Conservation (phyloP, 169 alveolate genomes). For the Plasmodium gonderi region DNA sequence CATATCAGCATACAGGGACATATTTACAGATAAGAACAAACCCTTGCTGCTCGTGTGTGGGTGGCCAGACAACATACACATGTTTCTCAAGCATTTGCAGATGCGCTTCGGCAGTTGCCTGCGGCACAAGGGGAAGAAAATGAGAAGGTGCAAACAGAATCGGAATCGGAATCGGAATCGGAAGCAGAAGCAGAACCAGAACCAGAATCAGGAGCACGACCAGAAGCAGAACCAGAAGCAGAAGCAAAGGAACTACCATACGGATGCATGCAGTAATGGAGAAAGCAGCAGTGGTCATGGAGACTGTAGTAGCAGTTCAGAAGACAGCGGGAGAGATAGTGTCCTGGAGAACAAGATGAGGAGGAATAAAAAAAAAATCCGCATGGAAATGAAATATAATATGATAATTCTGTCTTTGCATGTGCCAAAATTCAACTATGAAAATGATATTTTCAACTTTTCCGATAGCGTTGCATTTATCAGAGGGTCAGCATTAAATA, state of each 20-base stretch:
- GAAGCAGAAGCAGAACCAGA: background rate
- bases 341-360: too few species aligned
- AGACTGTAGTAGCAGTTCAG: too few species aligned
- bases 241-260: background rate
- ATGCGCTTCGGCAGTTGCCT: background rate
- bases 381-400: slow-evolving; percentile 48
- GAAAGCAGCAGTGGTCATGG: too few species aligned
- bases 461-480: slow-evolving; percentile 76
- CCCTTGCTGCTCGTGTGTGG: slow-evolving; percentile 83
- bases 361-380: background rate
- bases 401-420: slow-evolving; percentile 73
- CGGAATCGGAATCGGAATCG: background rate
- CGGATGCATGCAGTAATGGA: too few species aligned
- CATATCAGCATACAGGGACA: slow-evolving; percentile 57
- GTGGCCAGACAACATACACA: slow-evolving; percentile 80
- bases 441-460: slow-evolving; percentile 61
- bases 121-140: background rate
- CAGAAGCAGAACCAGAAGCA: background rate
- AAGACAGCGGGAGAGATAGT: too few species aligned
- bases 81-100: slow-evolving; percentile 75
- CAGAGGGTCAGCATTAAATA: slow-evolving; percentile 82
- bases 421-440: slow-evolving; percentile 78
- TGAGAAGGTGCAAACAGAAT: background rate
- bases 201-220: background rate
- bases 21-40: slow-evolving; percentile 27